These are phyloP conservation scores for Penicillium sp. DNA, from an alignment of 2,329 filamentous ascomycete species.

Conservation along the genomic window DNA sequence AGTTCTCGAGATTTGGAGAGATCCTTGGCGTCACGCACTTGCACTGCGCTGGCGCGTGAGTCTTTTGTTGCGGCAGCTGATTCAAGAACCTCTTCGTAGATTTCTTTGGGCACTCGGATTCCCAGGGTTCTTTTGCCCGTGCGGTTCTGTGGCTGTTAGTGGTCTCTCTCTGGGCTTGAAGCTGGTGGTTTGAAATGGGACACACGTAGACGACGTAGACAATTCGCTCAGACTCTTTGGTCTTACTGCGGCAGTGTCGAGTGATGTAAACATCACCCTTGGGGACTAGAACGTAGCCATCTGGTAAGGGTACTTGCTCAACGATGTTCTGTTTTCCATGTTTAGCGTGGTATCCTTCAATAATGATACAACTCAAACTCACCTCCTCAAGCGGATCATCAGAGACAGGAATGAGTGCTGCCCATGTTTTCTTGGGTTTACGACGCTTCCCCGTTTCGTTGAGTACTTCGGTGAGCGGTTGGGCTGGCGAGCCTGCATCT, in stretches of 20 bases:
- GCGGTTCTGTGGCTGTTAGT: slow-evolving; percentile 23
- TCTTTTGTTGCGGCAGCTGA: slow-evolving; percentile 41
- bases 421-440: slow-evolving; percentile 3
- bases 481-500: not conserved
- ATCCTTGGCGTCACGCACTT: slow-evolving; percentile 35
- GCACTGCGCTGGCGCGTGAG: slow-evolving; percentile 40
- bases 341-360: slow-evolving; percentile 2
- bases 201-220: slow-evolving; percentile 42
- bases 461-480: slow-evolving; percentile 1
- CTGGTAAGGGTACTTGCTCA: slow-evolving; percentile 25
- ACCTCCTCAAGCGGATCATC: slow-evolving; percentile 31
- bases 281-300: slow-evolving; percentile 40
- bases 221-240: slow-evolving; percentile 29
- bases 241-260: slow-evolving; percentile 40
- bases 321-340: slow-evolving; percentile 30
- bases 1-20: slow-evolving; percentile 24
- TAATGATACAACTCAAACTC: slow-evolving; percentile 1
- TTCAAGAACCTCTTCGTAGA: slow-evolving; percentile 39
- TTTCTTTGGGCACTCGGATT: slow-evolving; percentile 42
- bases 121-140: slow-evolving; percentile 37
- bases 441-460: slow-evolving; percentile 4
- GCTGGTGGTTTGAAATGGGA: not conserved
- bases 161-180: not conserved
- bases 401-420: slow-evolving; percentile 19
- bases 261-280: slow-evolving; percentile 46